Evolutionary conservation across 2,329 filamentous ascomycete genomes (phyloP).

Genomic region (Aspergillus ibericus): DNA sequence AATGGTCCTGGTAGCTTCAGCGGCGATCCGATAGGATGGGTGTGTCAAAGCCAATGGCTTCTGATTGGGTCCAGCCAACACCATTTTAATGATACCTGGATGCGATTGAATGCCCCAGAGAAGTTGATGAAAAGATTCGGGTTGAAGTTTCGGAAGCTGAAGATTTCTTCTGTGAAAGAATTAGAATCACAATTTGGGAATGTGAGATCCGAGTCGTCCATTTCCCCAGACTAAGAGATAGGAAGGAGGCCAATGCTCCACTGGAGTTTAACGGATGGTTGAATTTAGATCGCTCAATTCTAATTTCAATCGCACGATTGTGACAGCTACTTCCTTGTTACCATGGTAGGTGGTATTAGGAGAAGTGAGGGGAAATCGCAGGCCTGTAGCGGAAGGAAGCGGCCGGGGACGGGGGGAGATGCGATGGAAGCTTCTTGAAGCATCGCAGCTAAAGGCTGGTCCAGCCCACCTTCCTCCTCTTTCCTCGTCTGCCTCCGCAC

Average conservation of each 20-base stretch:
- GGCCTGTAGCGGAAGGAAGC: background rate
- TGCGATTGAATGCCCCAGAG: background rate
- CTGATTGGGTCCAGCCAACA: background rate
- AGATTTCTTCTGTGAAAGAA: too few species aligned
- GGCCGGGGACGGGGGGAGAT: slow-evolving; percentile 9
- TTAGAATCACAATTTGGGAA: too few species aligned
- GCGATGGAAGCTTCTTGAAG: slow-evolving; percentile 46
- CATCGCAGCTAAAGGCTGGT: slow-evolving; percentile 17
- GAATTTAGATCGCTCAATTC: background rate
- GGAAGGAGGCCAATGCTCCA: background rate
- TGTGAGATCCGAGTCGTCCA: too few species aligned
- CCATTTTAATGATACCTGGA: background rate
- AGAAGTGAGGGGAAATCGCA: background rate
- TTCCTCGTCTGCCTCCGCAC: slow-evolving; percentile 5
- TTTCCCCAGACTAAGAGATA: background rate
- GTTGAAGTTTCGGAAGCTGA: too few species aligned
- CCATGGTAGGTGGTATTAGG: background rate
- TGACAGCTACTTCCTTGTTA: background rate
- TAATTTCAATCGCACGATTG: background rate
- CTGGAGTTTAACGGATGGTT: background rate
- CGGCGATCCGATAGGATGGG: background rate
- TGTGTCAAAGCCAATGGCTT: background rate
- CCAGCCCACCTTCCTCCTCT: slow-evolving; percentile 1
- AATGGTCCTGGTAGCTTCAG: background rate
- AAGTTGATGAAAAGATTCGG: background rate